A percentile compares a stretch with the other conserved stretches of the same genome.
Conservation (phyloP, 2,329 filamentous ascomycete genomes). For the Aspergillus versicolor region DNA sequence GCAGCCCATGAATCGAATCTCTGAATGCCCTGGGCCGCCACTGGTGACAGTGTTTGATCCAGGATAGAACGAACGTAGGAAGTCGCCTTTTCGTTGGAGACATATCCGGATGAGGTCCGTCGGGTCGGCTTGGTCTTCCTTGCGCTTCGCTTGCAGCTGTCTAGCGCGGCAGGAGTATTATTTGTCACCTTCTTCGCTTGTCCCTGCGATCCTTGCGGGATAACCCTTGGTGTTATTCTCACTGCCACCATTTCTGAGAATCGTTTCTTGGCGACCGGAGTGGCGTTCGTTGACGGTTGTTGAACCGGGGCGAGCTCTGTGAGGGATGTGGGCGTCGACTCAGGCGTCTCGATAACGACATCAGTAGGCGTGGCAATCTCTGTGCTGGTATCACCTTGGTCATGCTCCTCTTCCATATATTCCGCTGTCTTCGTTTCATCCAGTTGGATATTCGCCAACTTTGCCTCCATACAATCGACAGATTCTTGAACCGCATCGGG, state of each 20-base stretch:
- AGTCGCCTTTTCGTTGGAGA: conserved; percentile 34
- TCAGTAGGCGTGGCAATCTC: not conserved
- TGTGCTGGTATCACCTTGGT: not conserved
- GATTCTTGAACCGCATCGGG: conserved; percentile 10
- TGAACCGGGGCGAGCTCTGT: conserved; percentile 5
- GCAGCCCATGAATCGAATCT: conserved; percentile 42
- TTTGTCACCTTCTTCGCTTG: not conserved
- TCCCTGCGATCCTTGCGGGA: not conserved
- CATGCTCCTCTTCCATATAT: not conserved
- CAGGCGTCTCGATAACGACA: not conserved
- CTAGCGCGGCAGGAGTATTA: not conserved
- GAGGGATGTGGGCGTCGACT: not conserved
- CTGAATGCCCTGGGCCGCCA: conserved; percentile 37
- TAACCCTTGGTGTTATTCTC: conserved; percentile 18
- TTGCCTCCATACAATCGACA: conserved; percentile 25
- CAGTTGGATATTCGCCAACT: conserved; percentile 30
- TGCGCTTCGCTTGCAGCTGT: conserved; percentile 12
- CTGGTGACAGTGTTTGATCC: conserved; percentile 35
- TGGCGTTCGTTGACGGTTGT: not conserved
- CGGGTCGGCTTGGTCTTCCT: conserved; percentile 21
- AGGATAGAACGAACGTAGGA: conserved; percentile 39
- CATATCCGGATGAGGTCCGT: conserved; percentile 32
- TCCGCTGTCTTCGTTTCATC: conserved; percentile 12
- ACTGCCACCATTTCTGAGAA: conserved; percentile 31
- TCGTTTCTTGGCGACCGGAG: conserved; percentile 3